Conservation (phyloP, 2,329 filamentous ascomycete genomes). For the Cladophialophora exuberans region DNA sequence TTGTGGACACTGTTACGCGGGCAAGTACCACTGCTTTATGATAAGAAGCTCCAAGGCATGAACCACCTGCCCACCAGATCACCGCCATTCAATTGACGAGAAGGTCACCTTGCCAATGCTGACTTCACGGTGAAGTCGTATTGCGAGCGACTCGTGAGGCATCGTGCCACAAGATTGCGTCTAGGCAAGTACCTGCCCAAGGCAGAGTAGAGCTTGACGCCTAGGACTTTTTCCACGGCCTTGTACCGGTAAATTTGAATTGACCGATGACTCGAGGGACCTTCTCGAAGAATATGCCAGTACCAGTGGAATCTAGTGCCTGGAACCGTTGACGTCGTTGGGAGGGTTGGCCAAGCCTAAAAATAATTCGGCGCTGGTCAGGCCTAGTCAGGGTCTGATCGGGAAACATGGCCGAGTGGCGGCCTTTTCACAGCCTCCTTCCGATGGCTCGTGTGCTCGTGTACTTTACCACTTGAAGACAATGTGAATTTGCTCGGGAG, state of each 20-base stretch:
- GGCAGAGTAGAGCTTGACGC: neutral
- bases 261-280: neutral
- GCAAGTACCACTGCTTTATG: too few relatives aligned
- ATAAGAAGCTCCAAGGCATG: too few relatives aligned
- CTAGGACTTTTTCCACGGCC: slow-evolving; percentile 12
- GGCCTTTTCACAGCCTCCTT: slow-evolving; percentile 4
- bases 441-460: neutral
- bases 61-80: too few relatives aligned
- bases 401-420: neutral
- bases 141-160: too few relatives aligned
- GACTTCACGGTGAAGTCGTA: too few relatives aligned
- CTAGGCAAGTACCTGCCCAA: too few relatives aligned
- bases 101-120: too few relatives aligned
- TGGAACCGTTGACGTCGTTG: neutral
- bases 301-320: neutral
- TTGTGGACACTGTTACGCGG: too few relatives aligned
- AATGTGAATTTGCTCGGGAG: neutral
- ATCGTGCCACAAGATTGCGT: neutral
- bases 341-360: neutral
- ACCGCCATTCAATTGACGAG: too few relatives aligned
- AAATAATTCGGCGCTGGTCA: slow-evolving; percentile 3
- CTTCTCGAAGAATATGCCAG: neutral
- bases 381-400: too few relatives aligned
- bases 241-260: slow-evolving; percentile 1
- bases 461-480: slow-evolving; percentile 3